phyloP scores from a whole-genome alignment of 345 rosid genomes.

The Eucalyptus sp. region DNA sequence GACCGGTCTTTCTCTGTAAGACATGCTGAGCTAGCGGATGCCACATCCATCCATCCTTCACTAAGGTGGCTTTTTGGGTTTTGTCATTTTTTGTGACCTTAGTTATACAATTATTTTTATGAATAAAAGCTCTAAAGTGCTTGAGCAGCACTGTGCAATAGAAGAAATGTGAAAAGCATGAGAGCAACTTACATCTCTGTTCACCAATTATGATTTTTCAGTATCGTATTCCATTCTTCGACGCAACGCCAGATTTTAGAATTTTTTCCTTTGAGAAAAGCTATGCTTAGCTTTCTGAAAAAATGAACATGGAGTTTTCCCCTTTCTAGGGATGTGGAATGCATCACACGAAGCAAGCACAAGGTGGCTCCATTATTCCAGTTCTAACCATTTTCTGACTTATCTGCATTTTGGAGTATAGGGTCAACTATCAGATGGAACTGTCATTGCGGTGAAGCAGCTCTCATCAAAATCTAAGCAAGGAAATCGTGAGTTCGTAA shows the following conservation, averaged over 20 bases:
- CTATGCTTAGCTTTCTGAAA: background rate
- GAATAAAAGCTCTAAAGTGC: background rate
- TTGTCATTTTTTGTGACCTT: background rate
- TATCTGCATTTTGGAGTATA: slow-evolving; percentile 7
- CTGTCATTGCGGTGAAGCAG: slow-evolving; percentile 59
- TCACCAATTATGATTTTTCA: background rate
- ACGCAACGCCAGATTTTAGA: background rate
- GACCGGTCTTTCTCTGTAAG: background rate
- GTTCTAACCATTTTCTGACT: background rate
- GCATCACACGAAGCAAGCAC: background rate
- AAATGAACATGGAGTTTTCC: background rate
- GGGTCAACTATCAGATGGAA: slow-evolving; percentile 67
- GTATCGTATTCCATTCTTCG: background rate
- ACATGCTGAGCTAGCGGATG: background rate
- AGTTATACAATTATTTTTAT: background rate
- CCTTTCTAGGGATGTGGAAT: background rate
- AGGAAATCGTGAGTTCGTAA: slow-evolving; percentile 67
- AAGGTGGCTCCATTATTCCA: background rate
- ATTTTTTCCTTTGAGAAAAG: background rate
- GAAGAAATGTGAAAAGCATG: background rate
- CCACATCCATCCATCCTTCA: background rate
- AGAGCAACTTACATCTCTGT: background rate
- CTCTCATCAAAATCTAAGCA: slow-evolving; percentile 65
- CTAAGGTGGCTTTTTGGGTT: background rate
- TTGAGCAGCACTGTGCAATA: background rate